Evolutionary conservation across 768 basidiomycete genomes (phyloP).

Genomic region (Aureoboletus auriporus): DNA sequence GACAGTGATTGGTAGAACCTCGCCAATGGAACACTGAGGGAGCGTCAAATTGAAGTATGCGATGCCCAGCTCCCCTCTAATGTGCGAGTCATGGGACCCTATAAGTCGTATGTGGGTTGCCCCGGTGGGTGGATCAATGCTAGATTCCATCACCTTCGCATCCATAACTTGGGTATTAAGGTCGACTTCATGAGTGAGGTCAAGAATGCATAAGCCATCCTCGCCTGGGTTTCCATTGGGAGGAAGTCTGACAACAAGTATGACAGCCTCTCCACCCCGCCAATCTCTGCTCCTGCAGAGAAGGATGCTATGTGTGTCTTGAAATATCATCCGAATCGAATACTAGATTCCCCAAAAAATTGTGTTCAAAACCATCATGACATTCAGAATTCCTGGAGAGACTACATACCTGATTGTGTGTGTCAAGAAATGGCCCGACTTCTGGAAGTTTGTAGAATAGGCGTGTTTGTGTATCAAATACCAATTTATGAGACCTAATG

Average conservation of each 20-base stretch:
- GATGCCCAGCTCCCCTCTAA: too few species aligned
- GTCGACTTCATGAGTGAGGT: neutral
- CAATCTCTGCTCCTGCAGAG: too few species aligned
- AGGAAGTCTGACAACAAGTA: neutral
- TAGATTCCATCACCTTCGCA: neutral
- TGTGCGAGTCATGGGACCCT: too few species aligned
- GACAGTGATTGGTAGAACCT: neutral
- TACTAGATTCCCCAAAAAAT: neutral
- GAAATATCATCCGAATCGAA: neutral
- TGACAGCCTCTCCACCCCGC: too few species aligned
- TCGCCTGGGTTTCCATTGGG: neutral
- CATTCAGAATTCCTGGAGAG: too few species aligned
- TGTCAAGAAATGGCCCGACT: rapidly evolving
- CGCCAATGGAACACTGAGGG: neutral
- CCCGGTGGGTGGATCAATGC: neutral
- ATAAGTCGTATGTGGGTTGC: neutral
- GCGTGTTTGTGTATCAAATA: conserved; percentile 2
- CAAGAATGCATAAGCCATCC: neutral
- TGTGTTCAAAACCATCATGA: neutral
- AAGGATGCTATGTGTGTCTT: neutral
- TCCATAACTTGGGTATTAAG: rapidly evolving
- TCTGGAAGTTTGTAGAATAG: neutral
- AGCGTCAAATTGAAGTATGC: neutral
- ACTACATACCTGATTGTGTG: neutral
- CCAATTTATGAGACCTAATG: neutral